Conservation (phyloP, 257 asterid genomes). For the Capsicum baccatum region DNA sequence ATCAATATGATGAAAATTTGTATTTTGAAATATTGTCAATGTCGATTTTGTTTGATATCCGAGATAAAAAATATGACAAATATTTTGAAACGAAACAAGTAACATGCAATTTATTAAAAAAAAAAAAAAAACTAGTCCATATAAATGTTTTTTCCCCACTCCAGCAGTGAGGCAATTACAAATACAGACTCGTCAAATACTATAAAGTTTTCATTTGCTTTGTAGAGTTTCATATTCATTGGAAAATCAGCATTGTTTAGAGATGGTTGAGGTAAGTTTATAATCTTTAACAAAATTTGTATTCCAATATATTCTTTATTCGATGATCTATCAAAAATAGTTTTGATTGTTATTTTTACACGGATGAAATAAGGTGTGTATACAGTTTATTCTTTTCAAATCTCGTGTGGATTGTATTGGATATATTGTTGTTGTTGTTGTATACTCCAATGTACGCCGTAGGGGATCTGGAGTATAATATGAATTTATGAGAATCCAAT, state of each 20-base stretch:
- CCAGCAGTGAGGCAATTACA: neutral
- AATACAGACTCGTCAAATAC: neutral
- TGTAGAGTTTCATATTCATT: neutral
- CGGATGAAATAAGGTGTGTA: neutral
- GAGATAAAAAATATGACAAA: too few relatives aligned
- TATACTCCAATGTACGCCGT: neutral
- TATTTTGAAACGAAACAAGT: too few relatives aligned
- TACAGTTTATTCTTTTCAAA: neutral
- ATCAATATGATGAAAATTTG: neutral
- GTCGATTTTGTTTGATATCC: neutral
- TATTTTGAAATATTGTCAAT: neutral
- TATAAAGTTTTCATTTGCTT: neutral
- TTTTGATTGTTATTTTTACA: accelerated
- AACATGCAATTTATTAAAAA: too few relatives aligned
- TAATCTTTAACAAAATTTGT: neutral
- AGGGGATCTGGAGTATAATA: neutral
- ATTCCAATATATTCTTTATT: neutral
- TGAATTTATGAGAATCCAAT: neutral
- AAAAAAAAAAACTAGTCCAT: too few relatives aligned
- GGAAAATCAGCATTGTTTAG: neutral
- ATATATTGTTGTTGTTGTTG: neutral
- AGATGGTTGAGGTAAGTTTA: neutral
- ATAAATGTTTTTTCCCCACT: neutral
- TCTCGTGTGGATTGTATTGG: neutral
- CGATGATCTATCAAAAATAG: neutral